These are phyloP conservation scores for Neurospora pannonica DNA, from an alignment of 495 filamentous ascomycete species.

Conservation along the genomic window DNA sequence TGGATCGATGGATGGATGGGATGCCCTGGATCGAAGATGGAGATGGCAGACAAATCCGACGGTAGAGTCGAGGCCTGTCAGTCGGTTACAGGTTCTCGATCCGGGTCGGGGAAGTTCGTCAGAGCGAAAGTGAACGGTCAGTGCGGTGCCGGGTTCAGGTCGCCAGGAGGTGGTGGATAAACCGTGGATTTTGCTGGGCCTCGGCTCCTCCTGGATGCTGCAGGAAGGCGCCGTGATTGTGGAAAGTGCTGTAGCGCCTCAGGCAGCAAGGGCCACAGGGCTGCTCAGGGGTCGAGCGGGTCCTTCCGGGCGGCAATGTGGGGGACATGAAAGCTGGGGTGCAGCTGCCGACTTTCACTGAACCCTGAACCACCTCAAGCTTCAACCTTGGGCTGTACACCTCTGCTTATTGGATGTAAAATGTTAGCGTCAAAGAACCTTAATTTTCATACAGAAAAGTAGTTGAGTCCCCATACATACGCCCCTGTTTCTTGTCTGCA, in stretches of 20 bases:
- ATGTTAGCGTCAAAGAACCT: no score
- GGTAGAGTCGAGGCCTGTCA: neutral
- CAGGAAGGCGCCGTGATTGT: neutral
- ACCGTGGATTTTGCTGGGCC: neutral
- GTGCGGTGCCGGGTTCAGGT: neutral
- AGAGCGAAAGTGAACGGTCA: neutral
- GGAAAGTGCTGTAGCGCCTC: neutral
- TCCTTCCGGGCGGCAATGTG: neutral
- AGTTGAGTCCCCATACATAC: no score
- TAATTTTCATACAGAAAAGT: no score
- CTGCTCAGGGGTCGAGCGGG: neutral
- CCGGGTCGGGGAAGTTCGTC: neutral
- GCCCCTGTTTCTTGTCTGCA: no score
- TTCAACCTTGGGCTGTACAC: neutral
- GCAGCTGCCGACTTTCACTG: neutral
- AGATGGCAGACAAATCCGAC: neutral
- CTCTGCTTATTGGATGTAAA: no score
- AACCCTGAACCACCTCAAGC: neutral
- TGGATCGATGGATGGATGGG: neutral
- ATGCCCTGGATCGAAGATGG: neutral
- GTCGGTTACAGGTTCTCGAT: neutral
- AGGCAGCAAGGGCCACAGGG: neutral
- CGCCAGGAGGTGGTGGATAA: neutral
- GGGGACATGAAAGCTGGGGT: neutral
- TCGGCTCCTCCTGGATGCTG: neutral